Evolutionary conservation across 768 basidiomycete species (phyloP).

Genomic region (Tylopilus felleus): DNA sequence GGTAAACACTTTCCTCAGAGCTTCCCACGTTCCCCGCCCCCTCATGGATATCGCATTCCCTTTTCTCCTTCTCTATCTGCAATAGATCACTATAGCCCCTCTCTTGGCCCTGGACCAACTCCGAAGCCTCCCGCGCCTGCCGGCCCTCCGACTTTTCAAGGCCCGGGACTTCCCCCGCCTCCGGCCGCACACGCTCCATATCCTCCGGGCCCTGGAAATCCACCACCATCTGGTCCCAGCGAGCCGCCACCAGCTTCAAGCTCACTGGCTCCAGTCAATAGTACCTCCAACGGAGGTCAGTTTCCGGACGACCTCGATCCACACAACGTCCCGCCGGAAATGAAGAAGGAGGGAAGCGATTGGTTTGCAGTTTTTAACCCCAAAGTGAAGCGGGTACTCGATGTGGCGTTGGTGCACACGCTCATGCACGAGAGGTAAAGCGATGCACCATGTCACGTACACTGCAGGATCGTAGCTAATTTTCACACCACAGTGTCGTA

Average conservation of each 20-base stretch:
- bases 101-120: conserved; percentile 37
- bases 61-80: conserved; percentile 24
- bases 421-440: conserved; percentile 86
- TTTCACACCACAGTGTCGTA: conserved; percentile 50
- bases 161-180: conserved; percentile 36
- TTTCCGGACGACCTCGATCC: conserved; percentile 35
- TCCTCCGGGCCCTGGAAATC: conserved; percentile 32
- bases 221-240: conserved; percentile 27
- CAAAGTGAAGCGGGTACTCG: conserved; percentile 71
- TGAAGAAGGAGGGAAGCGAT: conserved; percentile 67
- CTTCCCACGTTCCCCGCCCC: conserved; percentile 29
- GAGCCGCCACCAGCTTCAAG: conserved; percentile 25
- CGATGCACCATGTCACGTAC: background rate
- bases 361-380: conserved; percentile 91
- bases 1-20: conserved; percentile 33
- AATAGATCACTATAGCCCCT: conserved; percentile 35
- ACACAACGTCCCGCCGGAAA: conserved; percentile 32
- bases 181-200: conserved; percentile 32
- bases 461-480: conserved; percentile 6
- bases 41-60: conserved; percentile 31
- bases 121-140: conserved; percentile 34
- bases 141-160: conserved; percentile 32
- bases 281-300: conserved; percentile 27
- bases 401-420: conserved; percentile 79
- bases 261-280: conserved; percentile 26